Base-by-base conservation (phyloP, 306 rosid species). In the Argentina anserina region DNA sequence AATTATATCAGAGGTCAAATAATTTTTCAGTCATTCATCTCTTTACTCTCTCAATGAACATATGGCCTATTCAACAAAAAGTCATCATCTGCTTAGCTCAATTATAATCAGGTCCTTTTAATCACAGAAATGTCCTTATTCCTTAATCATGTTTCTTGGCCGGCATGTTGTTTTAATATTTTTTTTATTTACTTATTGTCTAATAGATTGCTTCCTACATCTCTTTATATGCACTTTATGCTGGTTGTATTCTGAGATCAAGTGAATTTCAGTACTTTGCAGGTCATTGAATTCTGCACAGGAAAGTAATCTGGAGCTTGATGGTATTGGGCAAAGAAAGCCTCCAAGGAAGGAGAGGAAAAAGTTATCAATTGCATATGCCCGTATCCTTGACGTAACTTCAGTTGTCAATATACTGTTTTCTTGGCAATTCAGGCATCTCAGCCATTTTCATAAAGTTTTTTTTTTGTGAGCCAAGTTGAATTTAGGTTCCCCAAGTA, bases 271-370 rank as follows among this genome's bases (percentile, higher is more conserved):
- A 94, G 99, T 85, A 77, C 87, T 87, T 69, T 94, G 99, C 81
- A 84, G 86, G 86, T 86, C 92, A 33, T 71, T 87, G 77, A 78
- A 73, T 76, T 77, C 75, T 76, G 66, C 76, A 47, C 84, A 78
- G 75, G 89, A 87, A 79, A 58, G 85, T 73, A 67, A 62, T 43
- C 33, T 84, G 84, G 91, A 83, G 84, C 78, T 77, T 67, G 80
- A 83, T 85, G 85, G 91, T 74, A 75, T 76, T 62, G 75, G 82
- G 67, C 86, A 83, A 43, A 88, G 86, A 72, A 94, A 88, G 73
- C 87, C 89, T 70, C 81, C 87, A 25, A 91, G 89, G 87, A 94
- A 87, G 75, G 94, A 88, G 84, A 88, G 69, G 89, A 94, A 88
- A 76, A 94, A 88, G 88, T 71, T 81, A 77, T 53, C 82, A 42